Base-by-base conservation (phyloP, 139 green algal genomes). In the Chlorella sp. region DNA sequence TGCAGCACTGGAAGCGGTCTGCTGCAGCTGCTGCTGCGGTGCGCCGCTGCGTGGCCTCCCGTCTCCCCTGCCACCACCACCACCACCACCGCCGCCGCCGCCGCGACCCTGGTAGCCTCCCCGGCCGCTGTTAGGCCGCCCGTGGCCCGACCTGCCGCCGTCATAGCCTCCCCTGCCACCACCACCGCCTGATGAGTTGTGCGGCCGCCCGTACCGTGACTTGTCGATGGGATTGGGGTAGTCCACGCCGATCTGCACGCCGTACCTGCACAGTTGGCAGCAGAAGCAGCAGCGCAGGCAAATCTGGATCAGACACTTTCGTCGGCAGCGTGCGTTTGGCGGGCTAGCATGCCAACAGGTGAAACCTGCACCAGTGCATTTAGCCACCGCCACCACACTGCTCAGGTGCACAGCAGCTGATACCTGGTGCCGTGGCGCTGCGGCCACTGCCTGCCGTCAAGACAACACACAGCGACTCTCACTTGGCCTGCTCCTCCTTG, bases 201-300 rank as follows among this genome's bases (percentile, higher is more conserved):
- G 72, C 3, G 74, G 74, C 27, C 79, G 30, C 1, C 61, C 78
- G 31, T 75, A 74, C 17, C 74, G 69, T 2, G 75, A 70, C 1
- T 67, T 50, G 4, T 77, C 75, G 14, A 91, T 80, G 29, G 89
- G 82, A 2, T 29, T 32, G 2, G 88, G 88, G 82, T 95, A 95
- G 70, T 92, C 82, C 30, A 72, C 23, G 0, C 88, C 88, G 29
- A 95, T 88, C 35, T 81, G 55, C 55, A 89, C 83, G 1, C 86
- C 83, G 32, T 80, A 86, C 66, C 71, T 89, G 71, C 32, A 62
- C 14, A 5, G 23, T 0, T 50, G 1, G 36, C 1, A 60, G n/a
- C 3, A n/a, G 3, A 70, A 59, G 34, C 49, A 59, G 74, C 32
- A 26, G 24, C 33, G 74, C 27, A 26, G 2, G 22, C 55, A 35